Evolutionary conservation across 2,329 filamentous ascomycete species (phyloP).

Genomic region (Exutisphaerella laricina): DNA sequence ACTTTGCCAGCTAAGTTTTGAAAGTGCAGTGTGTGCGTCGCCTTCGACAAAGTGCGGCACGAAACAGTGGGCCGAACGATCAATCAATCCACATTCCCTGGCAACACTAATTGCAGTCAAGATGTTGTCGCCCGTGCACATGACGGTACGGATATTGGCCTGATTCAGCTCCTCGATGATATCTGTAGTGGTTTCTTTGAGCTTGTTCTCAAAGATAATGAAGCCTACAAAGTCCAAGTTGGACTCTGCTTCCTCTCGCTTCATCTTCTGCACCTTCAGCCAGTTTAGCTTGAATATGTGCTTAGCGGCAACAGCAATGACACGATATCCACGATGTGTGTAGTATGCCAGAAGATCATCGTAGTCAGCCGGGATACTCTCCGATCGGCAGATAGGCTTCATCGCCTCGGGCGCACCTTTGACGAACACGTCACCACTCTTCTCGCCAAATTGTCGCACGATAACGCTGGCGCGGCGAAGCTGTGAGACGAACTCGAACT

Average conservation of each 20-base stretch:
- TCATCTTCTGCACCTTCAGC: conserved; percentile 94
- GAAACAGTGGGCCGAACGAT: conserved; percentile 80
- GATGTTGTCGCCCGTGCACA: conserved; percentile 99
- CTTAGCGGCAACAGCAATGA: conserved; percentile 91
- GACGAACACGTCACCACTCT: conserved; percentile 81
- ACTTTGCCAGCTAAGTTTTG: conserved; percentile 80
- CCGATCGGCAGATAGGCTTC: conserved; percentile 80
- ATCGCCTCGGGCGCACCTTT: conserved; percentile 97
- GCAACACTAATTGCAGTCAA: conserved; percentile 94
- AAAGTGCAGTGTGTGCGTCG: conserved; percentile 66
- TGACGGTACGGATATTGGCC: conserved; percentile 81
- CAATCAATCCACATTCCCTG: conserved; percentile 78
- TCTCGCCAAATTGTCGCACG: conserved; percentile 79
- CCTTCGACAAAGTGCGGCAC: conserved; percentile 82
- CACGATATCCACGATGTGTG: conserved; percentile 91
- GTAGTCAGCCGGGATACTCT: conserved; percentile 82
- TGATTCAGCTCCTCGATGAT: conserved; percentile 76
- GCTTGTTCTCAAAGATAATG: conserved; percentile 97
- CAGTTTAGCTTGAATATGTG: conserved; percentile 82
- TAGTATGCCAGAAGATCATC: conserved; percentile 85
- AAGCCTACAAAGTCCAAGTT: conserved; percentile 86
- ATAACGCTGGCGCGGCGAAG: conserved; percentile 88
- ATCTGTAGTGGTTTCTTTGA: conserved; percentile 77
- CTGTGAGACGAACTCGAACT: conserved; percentile 93
- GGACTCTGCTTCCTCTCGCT: conserved; percentile 75